phyloP scores from a whole-genome alignment of 768 basidiomycete genomes.

The Hypholoma sublateritium region DNA sequence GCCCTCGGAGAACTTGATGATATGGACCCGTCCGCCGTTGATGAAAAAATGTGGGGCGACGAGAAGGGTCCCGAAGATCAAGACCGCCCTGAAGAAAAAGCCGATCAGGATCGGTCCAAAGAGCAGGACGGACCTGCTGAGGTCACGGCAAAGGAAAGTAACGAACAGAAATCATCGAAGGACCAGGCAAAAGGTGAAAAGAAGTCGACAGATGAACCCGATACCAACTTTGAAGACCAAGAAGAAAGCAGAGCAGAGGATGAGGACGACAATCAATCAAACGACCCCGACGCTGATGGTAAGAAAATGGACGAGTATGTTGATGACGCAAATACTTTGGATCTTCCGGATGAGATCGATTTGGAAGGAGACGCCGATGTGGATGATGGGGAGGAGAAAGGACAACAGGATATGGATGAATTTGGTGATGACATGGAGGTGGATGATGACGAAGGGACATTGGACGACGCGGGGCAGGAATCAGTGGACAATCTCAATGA shows the following conservation, averaged over 20 bases:
- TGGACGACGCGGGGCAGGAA: slow-evolving; percentile 30
- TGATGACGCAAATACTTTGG: slow-evolving; percentile 78
- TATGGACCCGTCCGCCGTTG: slow-evolving; percentile 79
- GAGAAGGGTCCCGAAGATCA: slow-evolving; percentile 60
- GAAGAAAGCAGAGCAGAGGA: slow-evolving; percentile 25
- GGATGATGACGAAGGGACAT: slow-evolving; percentile 33
- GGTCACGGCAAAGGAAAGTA: slow-evolving; percentile 76
- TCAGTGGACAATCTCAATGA: slow-evolving; percentile 20
- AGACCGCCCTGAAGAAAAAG: slow-evolving; percentile 52
- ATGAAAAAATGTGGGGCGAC: slow-evolving; percentile 98
- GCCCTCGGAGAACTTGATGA: slow-evolving; percentile 81
- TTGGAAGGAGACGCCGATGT: slow-evolving; percentile 46
- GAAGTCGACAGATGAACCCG: slow-evolving; percentile 22
- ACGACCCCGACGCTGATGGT: slow-evolving; percentile 51
- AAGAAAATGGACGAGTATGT: slow-evolving; percentile 75
- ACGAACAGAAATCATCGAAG: slow-evolving; percentile 31
- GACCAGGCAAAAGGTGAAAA: slow-evolving; percentile 30
- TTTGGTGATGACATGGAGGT: slow-evolving; percentile 30
- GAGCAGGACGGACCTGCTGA: slow-evolving; percentile 56
- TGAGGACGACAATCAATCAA: slow-evolving; percentile 37
- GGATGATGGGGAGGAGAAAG: slow-evolving; percentile 30
- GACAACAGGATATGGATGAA: slow-evolving; percentile 28
- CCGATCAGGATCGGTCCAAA: slow-evolving; percentile 60
- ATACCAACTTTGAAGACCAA: slow-evolving; percentile 16
- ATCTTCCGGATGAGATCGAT: slow-evolving; percentile 87